Conservation (phyloP, 2,329 filamentous ascomycete species). For the Fusarium mundagurra region DNA sequence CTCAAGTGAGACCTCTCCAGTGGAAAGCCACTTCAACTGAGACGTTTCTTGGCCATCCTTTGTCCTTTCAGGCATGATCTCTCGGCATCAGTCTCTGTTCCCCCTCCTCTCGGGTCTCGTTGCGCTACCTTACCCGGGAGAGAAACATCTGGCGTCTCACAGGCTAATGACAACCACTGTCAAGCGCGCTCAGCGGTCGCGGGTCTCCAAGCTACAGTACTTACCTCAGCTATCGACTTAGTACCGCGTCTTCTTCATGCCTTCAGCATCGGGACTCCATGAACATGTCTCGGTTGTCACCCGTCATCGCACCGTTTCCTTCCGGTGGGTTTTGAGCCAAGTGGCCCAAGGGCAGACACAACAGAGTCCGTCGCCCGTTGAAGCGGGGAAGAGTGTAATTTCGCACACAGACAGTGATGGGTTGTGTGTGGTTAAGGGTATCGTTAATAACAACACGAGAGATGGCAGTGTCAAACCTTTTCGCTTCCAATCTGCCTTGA, state of each 20-base stretch:
- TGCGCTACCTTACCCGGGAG: slow-evolving; percentile 12
- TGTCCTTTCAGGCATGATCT: slow-evolving; percentile 26
- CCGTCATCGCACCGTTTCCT: slow-evolving; percentile 20
- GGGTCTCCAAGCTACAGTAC: slow-evolving; percentile 12
- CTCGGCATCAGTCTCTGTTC: slow-evolving; percentile 21
- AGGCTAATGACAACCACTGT: background rate
- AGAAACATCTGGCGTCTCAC: slow-evolving; percentile 10
- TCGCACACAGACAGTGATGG: slow-evolving; percentile 12
- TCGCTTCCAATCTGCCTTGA: background rate
- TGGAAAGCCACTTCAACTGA: slow-evolving; percentile 21
- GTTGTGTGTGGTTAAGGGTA: slow-evolving; percentile 13
- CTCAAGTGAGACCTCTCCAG: slow-evolving; percentile 22
- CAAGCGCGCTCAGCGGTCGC: slow-evolving; percentile 10
- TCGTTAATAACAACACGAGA: background rate
- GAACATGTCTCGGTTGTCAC: slow-evolving; percentile 29
- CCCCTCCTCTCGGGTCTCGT: slow-evolving; percentile 15
- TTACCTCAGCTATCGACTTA: background rate
- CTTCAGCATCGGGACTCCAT: background rate
- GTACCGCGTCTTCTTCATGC: background rate
- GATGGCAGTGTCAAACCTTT: slow-evolving; percentile 5
- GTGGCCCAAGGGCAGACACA: slow-evolving; percentile 4
- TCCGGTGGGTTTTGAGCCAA: background rate
- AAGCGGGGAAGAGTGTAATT: slow-evolving; percentile 23
- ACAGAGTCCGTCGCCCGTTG: slow-evolving; percentile 21
- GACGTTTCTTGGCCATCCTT: slow-evolving; percentile 21